Evolutionary conservation across 2,329 filamentous ascomycete species (phyloP), one percentile per base, ranked within the genome.

Genomic region (Colletotrichum chrysophilum): DNA sequence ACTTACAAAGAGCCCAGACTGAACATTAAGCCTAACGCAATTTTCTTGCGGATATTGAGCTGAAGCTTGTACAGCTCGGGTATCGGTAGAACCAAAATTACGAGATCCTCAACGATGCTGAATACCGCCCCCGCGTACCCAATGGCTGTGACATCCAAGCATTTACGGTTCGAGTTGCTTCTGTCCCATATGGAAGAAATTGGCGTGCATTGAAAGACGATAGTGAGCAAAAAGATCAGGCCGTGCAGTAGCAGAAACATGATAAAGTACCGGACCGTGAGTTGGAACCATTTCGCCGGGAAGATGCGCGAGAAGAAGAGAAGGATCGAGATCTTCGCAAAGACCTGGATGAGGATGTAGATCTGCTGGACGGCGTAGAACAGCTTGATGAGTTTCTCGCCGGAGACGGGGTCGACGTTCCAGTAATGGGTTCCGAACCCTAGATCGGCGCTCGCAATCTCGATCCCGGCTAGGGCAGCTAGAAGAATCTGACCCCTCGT

Each of bases 91-190:
- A 93, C 89, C n/a, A 94, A 85, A 36, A 94, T 90, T 52, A 91
- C 89, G 38, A 94, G 83, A 77, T 94, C 93, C 21, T 93, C 93
- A 70, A 93, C 90, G 77, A 94, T 92, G 83, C 94, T 94, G 68
- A 94, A 87, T 0, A 91, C 92, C 2, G 92, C 91, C 2, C 91
- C 93, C 7, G 91, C 91, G 12, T 93, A 90, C 78, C 93, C 93
- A 43, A 94, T 86, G 2, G 91, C 92, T 70, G 93, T 86, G 52
- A 92, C 91, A 80, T 93, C 89, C 64, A 88, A 91, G 80, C 93
- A 94, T 38, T 84, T 84, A 7, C 79, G 65, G 7, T 52, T n/a
- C 14, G 66, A 13, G n/a, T 73, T 65, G 56, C 67, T 73, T 16
- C 72, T 71, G 14, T 79, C 75, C 79, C 79, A 80, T 3, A 70